Evolutionary conservation across 768 basidiomycete species (phyloP).

Genomic region (Collybiopsis confluens): DNA sequence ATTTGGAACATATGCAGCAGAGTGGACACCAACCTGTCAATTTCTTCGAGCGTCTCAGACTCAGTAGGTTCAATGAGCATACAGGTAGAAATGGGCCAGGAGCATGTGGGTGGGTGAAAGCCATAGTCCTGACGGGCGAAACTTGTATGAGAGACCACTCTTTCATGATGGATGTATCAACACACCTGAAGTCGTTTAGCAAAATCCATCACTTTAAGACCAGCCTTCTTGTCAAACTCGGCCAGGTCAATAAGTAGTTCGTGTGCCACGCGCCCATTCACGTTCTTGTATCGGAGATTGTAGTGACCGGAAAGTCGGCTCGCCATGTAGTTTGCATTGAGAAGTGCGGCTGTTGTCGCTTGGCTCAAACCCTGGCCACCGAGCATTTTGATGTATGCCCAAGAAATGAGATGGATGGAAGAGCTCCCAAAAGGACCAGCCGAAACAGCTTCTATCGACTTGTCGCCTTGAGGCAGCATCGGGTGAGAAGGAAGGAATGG

Average conservation of each 20-base stretch:
- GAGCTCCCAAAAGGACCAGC: conserved; percentile 94
- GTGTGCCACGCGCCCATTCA: conserved; percentile 89
- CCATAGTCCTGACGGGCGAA: conserved; percentile 64
- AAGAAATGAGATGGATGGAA: conserved; percentile 92
- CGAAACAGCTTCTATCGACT: conserved; percentile 83
- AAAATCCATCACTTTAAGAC: conserved; percentile 92
- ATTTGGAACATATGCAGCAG: not conserved
- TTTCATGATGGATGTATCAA: not conserved
- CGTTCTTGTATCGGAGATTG: conserved; percentile 84
- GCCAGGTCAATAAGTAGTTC: conserved; percentile 93
- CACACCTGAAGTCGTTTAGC: conserved; percentile 89
- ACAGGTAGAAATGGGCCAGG: conserved; percentile 96
- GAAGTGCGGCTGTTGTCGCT: conserved; percentile 81
- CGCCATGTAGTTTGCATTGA: conserved; percentile 98
- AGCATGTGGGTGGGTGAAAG: conserved; percentile 96
- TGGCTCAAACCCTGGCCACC: conserved; percentile 86
- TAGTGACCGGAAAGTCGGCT: conserved; percentile 81
- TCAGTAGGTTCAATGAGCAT: conserved; percentile 99
- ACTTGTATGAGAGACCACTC: not conserved
- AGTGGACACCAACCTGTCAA: conserved; percentile 59
- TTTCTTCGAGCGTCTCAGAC: conserved; percentile 89
- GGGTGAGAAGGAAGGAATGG: conserved; percentile 95
- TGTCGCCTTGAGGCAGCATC: conserved; percentile 56
- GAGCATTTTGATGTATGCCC: conserved; percentile 99
- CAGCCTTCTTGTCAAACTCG: conserved; percentile 89